Percentiles rank a stretch among this genome's conserved stretches.
These are phyloP conservation scores for Hyparrhenia diplandra DNA, from an alignment of 176 grass and related monocot genomes.

Conservation along the genomic window DNA sequence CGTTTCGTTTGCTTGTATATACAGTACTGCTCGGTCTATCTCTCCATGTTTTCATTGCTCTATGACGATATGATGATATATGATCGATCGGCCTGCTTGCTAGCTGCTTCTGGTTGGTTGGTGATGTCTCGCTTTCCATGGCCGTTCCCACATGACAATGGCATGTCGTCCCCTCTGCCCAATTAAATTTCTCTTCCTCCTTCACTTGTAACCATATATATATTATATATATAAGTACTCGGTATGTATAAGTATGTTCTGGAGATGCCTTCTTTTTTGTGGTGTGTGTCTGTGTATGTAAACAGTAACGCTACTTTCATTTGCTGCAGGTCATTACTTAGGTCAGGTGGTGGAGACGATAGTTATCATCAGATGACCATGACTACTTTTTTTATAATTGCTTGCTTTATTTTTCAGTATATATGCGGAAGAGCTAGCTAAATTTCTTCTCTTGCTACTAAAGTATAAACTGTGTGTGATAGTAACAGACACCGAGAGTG, in stretches of 20 bases:
- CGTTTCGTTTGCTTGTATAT: not conserved
- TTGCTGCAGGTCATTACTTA: not conserved
- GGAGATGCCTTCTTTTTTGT: too few species aligned
- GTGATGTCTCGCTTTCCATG: slow-evolving; percentile 1
- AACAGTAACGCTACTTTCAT: not conserved
- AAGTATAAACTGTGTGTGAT: too few species aligned
- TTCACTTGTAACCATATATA: not conserved
- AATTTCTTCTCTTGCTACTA: too few species aligned
- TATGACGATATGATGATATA: not conserved
- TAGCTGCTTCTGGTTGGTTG: not conserved
- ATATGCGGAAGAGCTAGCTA: too few species aligned
- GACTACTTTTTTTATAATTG: too few species aligned
- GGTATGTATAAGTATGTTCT: not conserved
- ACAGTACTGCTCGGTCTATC: not conserved
- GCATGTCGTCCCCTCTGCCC: not conserved
- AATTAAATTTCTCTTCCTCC: not conserved
- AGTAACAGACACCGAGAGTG: too few species aligned
- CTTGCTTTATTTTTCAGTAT: too few species aligned
- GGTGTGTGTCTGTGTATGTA: too few species aligned
- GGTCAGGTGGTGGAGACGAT: not conserved
- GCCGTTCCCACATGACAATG: not conserved
- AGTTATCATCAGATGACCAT: too few species aligned
- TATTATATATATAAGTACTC: too few species aligned
- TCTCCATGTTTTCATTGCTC: not conserved
- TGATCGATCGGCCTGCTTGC: not conserved